Conservation (phyloP, 2,329 filamentous ascomycete genomes). For the Rosellinia necatrix region DNA sequence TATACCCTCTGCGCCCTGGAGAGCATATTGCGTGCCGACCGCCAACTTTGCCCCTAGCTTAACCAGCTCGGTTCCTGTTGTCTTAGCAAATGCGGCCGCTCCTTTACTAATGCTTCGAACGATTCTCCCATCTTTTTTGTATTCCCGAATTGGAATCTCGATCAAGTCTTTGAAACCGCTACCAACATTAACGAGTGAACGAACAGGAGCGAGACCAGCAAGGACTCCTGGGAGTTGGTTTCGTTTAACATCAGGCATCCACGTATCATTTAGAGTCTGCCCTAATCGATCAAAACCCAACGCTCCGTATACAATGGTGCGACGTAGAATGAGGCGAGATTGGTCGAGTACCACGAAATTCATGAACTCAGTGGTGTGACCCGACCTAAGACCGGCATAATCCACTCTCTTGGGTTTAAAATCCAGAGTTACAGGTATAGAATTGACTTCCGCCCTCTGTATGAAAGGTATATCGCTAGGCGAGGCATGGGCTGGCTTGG, state of each 20-base stretch:
- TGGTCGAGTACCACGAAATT: conserved; percentile 94
- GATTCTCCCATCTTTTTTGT: conserved; percentile 89
- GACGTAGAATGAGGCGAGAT: conserved; percentile 81
- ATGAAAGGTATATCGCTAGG: conserved; percentile 81
- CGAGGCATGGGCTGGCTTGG: conserved; percentile 56
- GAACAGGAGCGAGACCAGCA: conserved; percentile 86
- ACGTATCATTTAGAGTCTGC: conserved; percentile 89
- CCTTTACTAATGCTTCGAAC: conserved; percentile 92
- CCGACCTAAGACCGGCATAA: conserved; percentile 88
- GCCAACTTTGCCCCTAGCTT: conserved; percentile 93
- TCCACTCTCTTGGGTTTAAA: conserved; percentile 99
- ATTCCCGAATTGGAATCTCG: conserved; percentile 88
- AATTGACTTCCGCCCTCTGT: conserved; percentile 84
- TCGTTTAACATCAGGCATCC: conserved; percentile 89
- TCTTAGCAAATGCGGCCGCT: conserved; percentile 85
- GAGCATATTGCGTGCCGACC: conserved; percentile 90
- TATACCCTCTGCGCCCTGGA: conserved; percentile 86
- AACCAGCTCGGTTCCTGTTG: conserved; percentile 91
- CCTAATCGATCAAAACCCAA: conserved; percentile 89
- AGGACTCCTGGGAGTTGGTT: conserved; percentile 90
- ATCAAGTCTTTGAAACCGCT: conserved; percentile 85
- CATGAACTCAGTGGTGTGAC: conserved; percentile 97
- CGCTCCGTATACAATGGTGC: conserved; percentile 91
- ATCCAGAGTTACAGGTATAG: conserved; percentile 81
- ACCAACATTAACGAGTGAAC: conserved; percentile 88